Conservation (phyloP, 352 stramenopile species). For the Pythium sukuiense region DNA sequence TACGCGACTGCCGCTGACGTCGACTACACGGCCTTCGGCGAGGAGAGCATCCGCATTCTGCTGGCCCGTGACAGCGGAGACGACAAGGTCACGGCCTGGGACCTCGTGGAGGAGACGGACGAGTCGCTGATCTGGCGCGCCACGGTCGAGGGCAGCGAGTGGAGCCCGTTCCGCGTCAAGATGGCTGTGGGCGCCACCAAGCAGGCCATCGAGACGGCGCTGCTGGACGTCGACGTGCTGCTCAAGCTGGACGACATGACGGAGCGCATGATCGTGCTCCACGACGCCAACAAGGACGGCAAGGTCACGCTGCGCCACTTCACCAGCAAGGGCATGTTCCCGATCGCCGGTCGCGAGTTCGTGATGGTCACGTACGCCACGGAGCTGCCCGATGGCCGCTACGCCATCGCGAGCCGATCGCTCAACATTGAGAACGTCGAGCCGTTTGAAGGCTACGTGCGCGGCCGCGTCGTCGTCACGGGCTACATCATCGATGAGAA, state of each 20-base stretch:
- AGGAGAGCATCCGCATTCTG: slow-evolving; percentile 69
- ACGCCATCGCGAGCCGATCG: slow-evolving; percentile 70
- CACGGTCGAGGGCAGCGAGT: slow-evolving; percentile 57
- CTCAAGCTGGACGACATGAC: slow-evolving; percentile 85
- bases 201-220: slow-evolving; percentile 46
- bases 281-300: slow-evolving; percentile 50
- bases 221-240: slow-evolving; percentile 63
- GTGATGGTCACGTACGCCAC: slow-evolving; percentile 64
- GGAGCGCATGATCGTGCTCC: slow-evolving; percentile 57
- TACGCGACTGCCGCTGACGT: slow-evolving; percentile 57
- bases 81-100: slow-evolving; percentile 72
- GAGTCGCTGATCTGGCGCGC: slow-evolving; percentile 64
- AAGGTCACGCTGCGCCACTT: slow-evolving; percentile 68
- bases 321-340: slow-evolving; percentile 78
- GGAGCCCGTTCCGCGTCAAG: slow-evolving; percentile 68
- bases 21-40: slow-evolving; percentile 54
- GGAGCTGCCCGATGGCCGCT: slow-evolving; percentile 47
- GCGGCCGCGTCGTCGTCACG: slow-evolving; percentile 65
- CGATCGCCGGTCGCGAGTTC: slow-evolving; percentile 72
- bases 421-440: slow-evolving; percentile 48
- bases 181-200: slow-evolving; percentile 58
- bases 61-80: slow-evolving; percentile 56
- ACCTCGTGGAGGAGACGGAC: slow-evolving; percentile 56
- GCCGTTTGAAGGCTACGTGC: slow-evolving; percentile 60
- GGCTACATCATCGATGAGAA: slow-evolving; percentile 77